phyloP scores from a whole-genome alignment of 2,329 filamentous ascomycete genomes.

The Fusarium pseudocircinatum region DNA sequence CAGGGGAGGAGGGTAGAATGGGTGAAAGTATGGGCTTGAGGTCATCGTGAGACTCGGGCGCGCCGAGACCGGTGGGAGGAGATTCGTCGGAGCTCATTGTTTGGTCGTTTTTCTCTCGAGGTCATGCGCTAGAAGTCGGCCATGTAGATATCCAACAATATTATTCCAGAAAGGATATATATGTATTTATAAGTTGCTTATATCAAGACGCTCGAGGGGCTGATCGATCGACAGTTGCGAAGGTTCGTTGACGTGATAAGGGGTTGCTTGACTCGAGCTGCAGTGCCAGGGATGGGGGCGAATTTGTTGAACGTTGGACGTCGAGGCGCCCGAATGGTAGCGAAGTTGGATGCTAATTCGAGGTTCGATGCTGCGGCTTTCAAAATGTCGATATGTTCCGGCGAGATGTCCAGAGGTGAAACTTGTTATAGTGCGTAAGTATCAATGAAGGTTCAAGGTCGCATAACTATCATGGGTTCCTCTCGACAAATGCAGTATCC shows the following conservation, averaged over 20 bases:
- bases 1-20: conserved; percentile 45
- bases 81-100: conserved; percentile 46
- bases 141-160: conserved; percentile 33
- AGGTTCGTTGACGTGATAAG: conserved; percentile 18
- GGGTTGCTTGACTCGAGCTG: conserved; percentile 10
- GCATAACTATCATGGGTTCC: conserved; percentile 6
- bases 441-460: conserved; percentile 16
- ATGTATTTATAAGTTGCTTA: neutral
- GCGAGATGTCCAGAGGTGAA: neutral
- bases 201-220: neutral
- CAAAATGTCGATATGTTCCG: conserved; percentile 2
- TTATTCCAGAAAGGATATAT: neutral
- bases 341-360: neutral
- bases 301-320: conserved; percentile 17
- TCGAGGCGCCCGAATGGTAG: conserved; percentile 13
- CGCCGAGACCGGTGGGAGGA: conserved; percentile 34
- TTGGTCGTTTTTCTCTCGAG: neutral
- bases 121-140: conserved; percentile 22
- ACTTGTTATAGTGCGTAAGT: neutral
- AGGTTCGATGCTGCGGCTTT: neutral
- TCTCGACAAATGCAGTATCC: conserved; percentile 15
- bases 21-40: conserved; percentile 47
- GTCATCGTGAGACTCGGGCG: conserved; percentile 37
- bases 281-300: neutral
- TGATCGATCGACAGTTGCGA: neutral